Evolutionary conservation across 768 basidiomycete genomes (phyloP).

Genomic region (Pleurotus tuoliensis): DNA sequence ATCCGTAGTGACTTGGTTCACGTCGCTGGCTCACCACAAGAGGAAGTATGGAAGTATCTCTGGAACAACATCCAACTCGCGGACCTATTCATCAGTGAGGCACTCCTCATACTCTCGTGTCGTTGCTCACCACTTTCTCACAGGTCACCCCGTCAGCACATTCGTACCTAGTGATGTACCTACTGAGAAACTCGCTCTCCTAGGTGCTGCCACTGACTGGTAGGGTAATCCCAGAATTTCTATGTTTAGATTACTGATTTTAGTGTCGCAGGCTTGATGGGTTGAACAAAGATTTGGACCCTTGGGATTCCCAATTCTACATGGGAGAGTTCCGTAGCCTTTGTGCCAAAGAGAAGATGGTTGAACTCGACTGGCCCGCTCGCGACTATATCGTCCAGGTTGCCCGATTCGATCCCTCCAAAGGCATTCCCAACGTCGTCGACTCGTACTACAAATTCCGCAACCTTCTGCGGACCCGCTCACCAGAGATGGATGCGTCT

Average conservation of each 20-base stretch:
- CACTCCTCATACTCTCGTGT: background rate
- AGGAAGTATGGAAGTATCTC: slow-evolving; percentile 92
- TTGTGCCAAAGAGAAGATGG: slow-evolving; percentile 78
- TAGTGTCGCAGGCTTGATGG: slow-evolving; percentile 70
- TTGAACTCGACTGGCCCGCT: slow-evolving; percentile 70
- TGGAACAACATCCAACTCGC: slow-evolving; percentile 90
- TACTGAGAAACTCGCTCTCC: slow-evolving; percentile 60
- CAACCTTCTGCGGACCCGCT: slow-evolving; percentile 46
- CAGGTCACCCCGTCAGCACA: slow-evolving; percentile 86
- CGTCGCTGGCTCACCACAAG: slow-evolving; percentile 76
- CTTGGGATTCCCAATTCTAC: slow-evolving; percentile 84
- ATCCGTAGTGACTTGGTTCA: slow-evolving; percentile 87
- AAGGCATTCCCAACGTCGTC: slow-evolving; percentile 75
- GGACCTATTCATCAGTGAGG: slow-evolving; percentile 84
- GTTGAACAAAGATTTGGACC: slow-evolving; percentile 82
- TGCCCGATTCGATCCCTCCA: slow-evolving; percentile 90
- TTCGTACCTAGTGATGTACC: slow-evolving; percentile 90
- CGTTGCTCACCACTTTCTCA: slow-evolving; percentile 2
- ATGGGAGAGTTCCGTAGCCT: slow-evolving; percentile 84
- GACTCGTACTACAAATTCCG: slow-evolving; percentile 88
- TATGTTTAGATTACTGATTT: background rate
- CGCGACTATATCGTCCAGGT: slow-evolving; percentile 89
- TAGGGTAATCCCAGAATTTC: slow-evolving; percentile 27
- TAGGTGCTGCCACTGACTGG: slow-evolving; percentile 88
- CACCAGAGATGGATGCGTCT: slow-evolving; percentile 37